Evolutionary conservation across 768 basidiomycete species (phyloP).

Genomic region (Obba rivulosa): DNA sequence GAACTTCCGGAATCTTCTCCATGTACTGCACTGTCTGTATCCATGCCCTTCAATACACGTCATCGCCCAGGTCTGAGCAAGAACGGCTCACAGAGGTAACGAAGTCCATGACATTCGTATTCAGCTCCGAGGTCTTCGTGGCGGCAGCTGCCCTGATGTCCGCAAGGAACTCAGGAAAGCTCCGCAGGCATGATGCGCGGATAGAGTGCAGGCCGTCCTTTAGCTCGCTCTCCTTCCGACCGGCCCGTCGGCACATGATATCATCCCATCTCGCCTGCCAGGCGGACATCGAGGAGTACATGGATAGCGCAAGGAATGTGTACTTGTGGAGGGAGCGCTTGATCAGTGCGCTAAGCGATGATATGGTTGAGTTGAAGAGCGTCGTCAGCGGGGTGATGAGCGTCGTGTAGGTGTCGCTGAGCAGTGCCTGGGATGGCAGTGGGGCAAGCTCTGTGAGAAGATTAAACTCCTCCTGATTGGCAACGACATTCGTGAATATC

Average conservation of each 20-base stretch:
- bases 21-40: conserved; percentile 63
- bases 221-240: conserved; percentile 53
- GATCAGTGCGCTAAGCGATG: conserved; percentile 56
- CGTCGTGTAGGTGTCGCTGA: conserved; percentile 54
- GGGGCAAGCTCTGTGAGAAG: conserved; percentile 61
- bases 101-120: conserved; percentile 61
- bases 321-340: conserved; percentile 77
- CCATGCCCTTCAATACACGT: not conserved
- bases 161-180: conserved; percentile 79
- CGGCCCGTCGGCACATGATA: conserved; percentile 45
- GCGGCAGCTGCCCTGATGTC: conserved; percentile 66
- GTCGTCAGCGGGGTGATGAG: conserved; percentile 61
- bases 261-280: conserved; percentile 66
- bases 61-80: not conserved
- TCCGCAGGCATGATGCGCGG: conserved; percentile 66
- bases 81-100: conserved; percentile 40
- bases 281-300: conserved; percentile 53
- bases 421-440: conserved; percentile 41
- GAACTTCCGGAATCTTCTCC: conserved; percentile 64
- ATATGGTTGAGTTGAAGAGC: conserved; percentile 62
- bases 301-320: conserved; percentile 72
- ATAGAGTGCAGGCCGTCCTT: conserved; percentile 65
- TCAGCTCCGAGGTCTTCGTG: conserved; percentile 53
- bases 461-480: conserved; percentile 69
- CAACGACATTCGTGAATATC: no score